Percentiles rank a stretch among this genome's conserved stretches.
Conservation (phyloP, 2,329 filamentous ascomycete genomes). For the Trichoderma hamatum region DNA sequence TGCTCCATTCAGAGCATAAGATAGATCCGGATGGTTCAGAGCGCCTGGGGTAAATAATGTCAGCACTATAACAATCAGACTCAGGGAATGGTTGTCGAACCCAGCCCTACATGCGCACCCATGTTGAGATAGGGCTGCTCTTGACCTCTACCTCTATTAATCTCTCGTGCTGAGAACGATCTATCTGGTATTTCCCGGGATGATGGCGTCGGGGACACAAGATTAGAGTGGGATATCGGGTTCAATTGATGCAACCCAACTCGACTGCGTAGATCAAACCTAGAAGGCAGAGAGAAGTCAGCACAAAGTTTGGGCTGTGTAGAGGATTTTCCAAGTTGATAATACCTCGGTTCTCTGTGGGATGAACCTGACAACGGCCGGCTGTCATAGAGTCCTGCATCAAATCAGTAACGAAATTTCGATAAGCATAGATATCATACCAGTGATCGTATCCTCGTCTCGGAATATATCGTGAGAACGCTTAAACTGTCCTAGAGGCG, state of each 20-base stretch:
- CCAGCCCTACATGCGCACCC: constrained; percentile 22
- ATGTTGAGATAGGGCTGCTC: constrained; percentile 27
- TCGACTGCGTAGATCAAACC: constrained; percentile 40
- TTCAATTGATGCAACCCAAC: constrained; percentile 43
- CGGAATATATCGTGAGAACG: constrained; percentile 38
- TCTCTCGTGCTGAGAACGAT: constrained; percentile 34
- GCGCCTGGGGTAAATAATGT: constrained; percentile 31
- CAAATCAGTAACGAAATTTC: constrained; percentile 29
- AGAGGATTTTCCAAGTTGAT: too few species aligned
- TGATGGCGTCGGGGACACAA: constrained; percentile 42
- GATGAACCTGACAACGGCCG: constrained; percentile 31
- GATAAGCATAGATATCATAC: constrained; percentile 30
- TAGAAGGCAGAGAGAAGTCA: constrained; percentile 23
- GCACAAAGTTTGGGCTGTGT: not conserved
- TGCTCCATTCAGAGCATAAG: constrained; percentile 38
- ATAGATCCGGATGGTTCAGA: constrained; percentile 35
- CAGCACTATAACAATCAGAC: not conserved
- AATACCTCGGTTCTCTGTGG: constrained; percentile 36
- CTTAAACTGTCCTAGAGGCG: constrained; percentile 31
- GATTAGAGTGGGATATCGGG: constrained; percentile 44
- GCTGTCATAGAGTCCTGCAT: constrained; percentile 33
- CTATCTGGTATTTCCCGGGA: constrained; percentile 36
- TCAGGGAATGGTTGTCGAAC: constrained; percentile 24
- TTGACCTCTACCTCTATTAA: constrained; percentile 31
- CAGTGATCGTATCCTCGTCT: constrained; percentile 35